Evolutionary conservation across 495 filamentous ascomycete genomes (phyloP), one percentile per base, ranked within the genome.

Genomic region (Coniosporium apollinis): DNA sequence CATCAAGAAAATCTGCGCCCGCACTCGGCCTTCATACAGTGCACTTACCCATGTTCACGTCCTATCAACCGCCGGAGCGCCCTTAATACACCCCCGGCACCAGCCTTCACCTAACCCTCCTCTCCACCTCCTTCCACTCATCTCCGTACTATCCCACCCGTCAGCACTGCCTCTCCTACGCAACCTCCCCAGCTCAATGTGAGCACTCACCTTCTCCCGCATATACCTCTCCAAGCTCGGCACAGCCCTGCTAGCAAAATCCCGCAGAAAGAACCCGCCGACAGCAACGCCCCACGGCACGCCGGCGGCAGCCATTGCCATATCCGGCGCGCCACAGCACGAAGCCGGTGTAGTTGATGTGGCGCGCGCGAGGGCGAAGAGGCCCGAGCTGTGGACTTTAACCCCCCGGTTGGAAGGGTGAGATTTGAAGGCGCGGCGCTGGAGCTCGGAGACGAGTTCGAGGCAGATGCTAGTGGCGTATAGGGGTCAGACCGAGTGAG

Each of bases 281-380:
- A 26, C 24, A 26, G 24, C 24, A 8, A 26, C 24, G 1, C 24
- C 24, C 24, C 24, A 26, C 9, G 9, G 9, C 24, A 2, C 24
- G 13, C 24, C 24, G 13, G 24, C 24, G 13, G 24, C 24, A 26
- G 13, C 24, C n/a, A n/a, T n/a, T 32, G 16, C 7, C 30, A 14
- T 32, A 17, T 8, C 30, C 30, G 8, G 16, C 30, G 7, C 30
- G 30, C 8, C 30, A 9, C 16, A 32, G 8, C 10, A 32, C 7
- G 30, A 32, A 32, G 10, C 30, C 30, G 30, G 10, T 18, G 15
- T 32, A 32, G 16, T 32, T 32, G 30, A 32, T 32, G 16, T 32
- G 30, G 7, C 10, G 10, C 9, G 30, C 30, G 30, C 13, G 13
- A 13, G 8, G 24, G 24, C 7, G 13, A 8, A 26, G 24, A 13